Base-by-base conservation (phyloP, 1,284 basidiomycete genomes). In the Malassezia globosa region DNA sequence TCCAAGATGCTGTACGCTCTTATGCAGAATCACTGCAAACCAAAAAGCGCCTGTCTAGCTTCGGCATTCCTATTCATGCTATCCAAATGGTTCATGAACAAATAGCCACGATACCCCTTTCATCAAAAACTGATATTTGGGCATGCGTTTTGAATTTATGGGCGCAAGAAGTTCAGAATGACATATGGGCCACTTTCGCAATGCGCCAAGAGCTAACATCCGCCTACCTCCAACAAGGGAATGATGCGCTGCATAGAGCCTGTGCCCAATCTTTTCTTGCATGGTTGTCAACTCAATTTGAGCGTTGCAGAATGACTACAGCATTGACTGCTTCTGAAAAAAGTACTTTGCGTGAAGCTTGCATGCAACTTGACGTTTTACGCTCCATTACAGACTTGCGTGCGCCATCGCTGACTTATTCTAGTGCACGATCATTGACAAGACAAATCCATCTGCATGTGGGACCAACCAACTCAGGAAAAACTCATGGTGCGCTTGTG, bases 381-480 rank as follows among this genome's bases (percentile, higher is more conserved):
- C 56, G 59, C 5, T 40, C 41, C 1, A 44, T 44, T 18, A 60
- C 54, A 36, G 63, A 67, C 19, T 42, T 67, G 24, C 60, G 64
- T 4, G 45, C 49, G 18, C 61, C 75, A 5, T 57, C 71, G 13
- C 61, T 71, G 21, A 56, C 60, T 4, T 74, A 71, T 49, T 51
- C 74, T 2, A 31, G 50, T 4, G 77, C 79, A 0, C 72, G 79
- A 5, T 60, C 75, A 2, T 63, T 82, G 48, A 79, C 77, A 7
- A 80, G 92, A 16, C 83, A 83, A 62, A 77, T 96, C 58, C 85
- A 92, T 72, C 82, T 97, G 75, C 92, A 97, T 68, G 87, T 97
- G 50, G 92, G 92, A 0, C 92, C 92, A 0, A 97, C 92, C 26
- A 97, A 97, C 74, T 88, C 85, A 51, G 92, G 92, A 34, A 97